Conservation (phyloP, 306 rosid genomes). For the Prunus dulcis region DNA sequence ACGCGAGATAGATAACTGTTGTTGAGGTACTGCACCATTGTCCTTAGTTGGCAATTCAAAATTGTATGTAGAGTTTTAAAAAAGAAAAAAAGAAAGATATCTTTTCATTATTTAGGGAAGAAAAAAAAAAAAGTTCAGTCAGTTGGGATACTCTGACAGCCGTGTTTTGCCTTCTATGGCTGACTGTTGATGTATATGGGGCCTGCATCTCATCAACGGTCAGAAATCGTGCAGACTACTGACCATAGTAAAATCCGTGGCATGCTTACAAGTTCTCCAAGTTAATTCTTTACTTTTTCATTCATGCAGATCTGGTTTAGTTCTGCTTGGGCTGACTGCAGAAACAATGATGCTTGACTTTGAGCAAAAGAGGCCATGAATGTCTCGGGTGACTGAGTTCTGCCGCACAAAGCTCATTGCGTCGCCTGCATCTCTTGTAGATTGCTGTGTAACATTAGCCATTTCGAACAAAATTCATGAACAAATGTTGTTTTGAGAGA, state of each 20-base stretch:
- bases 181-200: too few relatives aligned
- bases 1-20: slow-evolving; percentile 49
- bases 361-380: slow-evolving; percentile 32
- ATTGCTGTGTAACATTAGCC: slow-evolving; percentile 33
- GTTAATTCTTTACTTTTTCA: neutral
- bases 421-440: slow-evolving; percentile 34
- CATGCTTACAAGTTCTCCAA: neutral
- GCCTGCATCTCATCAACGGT: too few relatives aligned
- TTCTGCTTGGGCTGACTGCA: slow-evolving; percentile 36
- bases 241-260: too few relatives aligned
- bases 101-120: neutral
- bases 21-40: slow-evolving; percentile 38
- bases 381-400: slow-evolving; percentile 27
- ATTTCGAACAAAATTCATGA: slow-evolving; percentile 35
- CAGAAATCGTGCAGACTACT: too few relatives aligned
- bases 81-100: neutral
- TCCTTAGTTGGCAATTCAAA: neutral
- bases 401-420: slow-evolving; percentile 19
- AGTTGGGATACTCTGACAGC: neutral
- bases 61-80: neutral
- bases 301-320: slow-evolving; percentile 40
- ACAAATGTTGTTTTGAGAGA: slow-evolving; percentile 14
- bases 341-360: slow-evolving; percentile 29
- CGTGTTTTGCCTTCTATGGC: neutral
- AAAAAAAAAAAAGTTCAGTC: neutral